Percentiles rank a stretch among this genome's conserved stretches.
Conservation (phyloP, 495 filamentous ascomycete genomes). For the Wilcoxina mikolae region DNA sequence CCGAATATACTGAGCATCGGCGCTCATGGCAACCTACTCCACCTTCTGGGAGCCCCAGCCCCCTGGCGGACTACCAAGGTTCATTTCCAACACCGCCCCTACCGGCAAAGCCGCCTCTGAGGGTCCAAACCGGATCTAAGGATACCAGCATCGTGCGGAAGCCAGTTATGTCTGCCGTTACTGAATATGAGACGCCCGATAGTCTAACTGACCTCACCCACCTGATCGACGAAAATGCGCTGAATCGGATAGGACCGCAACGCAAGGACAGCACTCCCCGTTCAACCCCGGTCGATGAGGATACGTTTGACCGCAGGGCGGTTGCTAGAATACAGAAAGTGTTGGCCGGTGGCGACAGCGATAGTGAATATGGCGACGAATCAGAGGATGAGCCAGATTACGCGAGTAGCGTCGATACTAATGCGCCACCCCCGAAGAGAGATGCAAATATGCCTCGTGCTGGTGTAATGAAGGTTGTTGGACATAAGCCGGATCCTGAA, state of each 20-base stretch:
- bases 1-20: background rate
- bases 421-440: conserved; percentile 23
- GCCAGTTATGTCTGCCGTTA: conserved; percentile 44
- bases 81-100: conserved; percentile 10
- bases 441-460: conserved; percentile 53
- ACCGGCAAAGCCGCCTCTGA: conserved; percentile 23
- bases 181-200: conserved; percentile 31
- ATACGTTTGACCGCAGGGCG: conserved; percentile 22
- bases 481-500: conserved; percentile 34
- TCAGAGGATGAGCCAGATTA: conserved; percentile 32
- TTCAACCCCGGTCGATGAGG: conserved; percentile 11
- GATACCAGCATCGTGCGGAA: conserved; percentile 44
- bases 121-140: conserved; percentile 29
- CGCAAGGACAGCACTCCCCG: conserved; percentile 6
- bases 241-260: conserved; percentile 35
- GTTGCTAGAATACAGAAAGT: conserved; percentile 21
- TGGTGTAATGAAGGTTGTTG: conserved; percentile 71
- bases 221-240: conserved; percentile 49
- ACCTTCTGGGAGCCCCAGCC: background rate
- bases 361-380: conserved; percentile 29
- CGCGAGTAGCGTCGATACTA: conserved; percentile 31
- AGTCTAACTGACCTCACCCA: conserved; percentile 50
- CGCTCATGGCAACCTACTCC: background rate
- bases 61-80: background rate
- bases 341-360: conserved; percentile 17